Evolutionary conservation across 2,329 filamentous ascomycete species (phyloP), one percentile per base, ranked within the genome.

Genomic region (Plectosphaerella cucumerina): DNA sequence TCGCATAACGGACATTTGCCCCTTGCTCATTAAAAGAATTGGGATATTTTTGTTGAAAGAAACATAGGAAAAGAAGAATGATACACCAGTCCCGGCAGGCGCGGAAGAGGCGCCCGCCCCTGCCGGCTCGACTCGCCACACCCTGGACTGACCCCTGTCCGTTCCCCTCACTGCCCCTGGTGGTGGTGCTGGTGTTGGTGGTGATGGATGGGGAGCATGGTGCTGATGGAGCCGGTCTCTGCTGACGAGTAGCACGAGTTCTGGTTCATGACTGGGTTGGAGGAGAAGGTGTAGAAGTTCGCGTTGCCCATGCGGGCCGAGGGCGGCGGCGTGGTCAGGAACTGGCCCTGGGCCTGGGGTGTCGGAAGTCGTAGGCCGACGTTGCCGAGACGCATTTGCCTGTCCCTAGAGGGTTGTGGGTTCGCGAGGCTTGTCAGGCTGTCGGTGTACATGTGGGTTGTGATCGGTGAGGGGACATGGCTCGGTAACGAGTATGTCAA

Each of bases 181-280:
- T 49, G 33, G 20, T n/a, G 43, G n/a, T 42, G 31, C 33, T 46
- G 49, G 3, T 50, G 48, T 31, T 50, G 49, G 31, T 47, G 43
- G 26, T 46, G 44, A 14, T 51, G 37, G 9, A 41, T 5, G 15
- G 37, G 37, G 11, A 41, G 37, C 37, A 41, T 41, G 37, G 37
- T 10, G 37, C 37, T 20, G 34, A 37, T 37, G 34, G 34, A 14
- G 6, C 12, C 12, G 11, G 37, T 20, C 10, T 41, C 37, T 20
- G 37, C 37, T 5, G 37, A 41, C 37, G 37, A 41, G 37, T 41
- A 41, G n/a, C 37, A 41, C 5, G 37, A 10, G 37, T 41, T 41
- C n/a, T 41, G 37, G 15, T 18, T 20, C 37, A 41, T 14, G 5
- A 37, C 34, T 17, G 34, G 9, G 37, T 10, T 10, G 37, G 37